Percentiles rank a stretch among this genome's conserved stretches.
Evolutionary conservation across 2,329 filamentous ascomycete species (phyloP).

Genomic region (Cyphellophora attinorum): DNA sequence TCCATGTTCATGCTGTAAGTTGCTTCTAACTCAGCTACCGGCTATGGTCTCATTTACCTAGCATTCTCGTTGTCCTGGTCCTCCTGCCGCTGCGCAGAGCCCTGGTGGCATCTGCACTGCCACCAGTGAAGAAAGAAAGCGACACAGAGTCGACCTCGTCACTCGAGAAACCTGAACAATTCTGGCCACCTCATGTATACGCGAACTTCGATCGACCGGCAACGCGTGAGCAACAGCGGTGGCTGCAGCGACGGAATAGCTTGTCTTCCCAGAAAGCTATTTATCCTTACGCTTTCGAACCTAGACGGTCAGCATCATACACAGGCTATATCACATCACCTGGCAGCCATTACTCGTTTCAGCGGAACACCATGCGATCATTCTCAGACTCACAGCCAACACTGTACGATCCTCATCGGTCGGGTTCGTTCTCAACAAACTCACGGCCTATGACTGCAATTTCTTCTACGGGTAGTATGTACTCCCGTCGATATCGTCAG

Average conservation of each 20-base stretch:
- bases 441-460: neutral
- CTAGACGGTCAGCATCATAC: neutral
- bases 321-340: too few species aligned
- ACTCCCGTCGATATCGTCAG: neutral
- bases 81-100: neutral
- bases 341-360: neutral
- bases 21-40: neutral
- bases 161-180: neutral
- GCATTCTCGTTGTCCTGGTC: neutral
- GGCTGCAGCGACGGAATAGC: neutral
- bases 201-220: too few species aligned
- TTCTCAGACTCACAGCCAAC: neutral
- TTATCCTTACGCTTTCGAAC: constrained; percentile 1
- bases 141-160: neutral
- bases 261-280: neutral
- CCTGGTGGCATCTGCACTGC: neutral
- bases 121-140: neutral
- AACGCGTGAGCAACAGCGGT: neutral
- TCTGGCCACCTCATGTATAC: neutral
- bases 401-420: neutral
- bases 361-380: neutral
- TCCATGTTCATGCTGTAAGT: constrained; percentile 1
- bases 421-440: neutral
- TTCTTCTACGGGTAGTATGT: neutral
- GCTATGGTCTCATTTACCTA: neutral